Base-by-base conservation (phyloP, 352 stramenopile genomes). In the Pythium oligandrum region DNA sequence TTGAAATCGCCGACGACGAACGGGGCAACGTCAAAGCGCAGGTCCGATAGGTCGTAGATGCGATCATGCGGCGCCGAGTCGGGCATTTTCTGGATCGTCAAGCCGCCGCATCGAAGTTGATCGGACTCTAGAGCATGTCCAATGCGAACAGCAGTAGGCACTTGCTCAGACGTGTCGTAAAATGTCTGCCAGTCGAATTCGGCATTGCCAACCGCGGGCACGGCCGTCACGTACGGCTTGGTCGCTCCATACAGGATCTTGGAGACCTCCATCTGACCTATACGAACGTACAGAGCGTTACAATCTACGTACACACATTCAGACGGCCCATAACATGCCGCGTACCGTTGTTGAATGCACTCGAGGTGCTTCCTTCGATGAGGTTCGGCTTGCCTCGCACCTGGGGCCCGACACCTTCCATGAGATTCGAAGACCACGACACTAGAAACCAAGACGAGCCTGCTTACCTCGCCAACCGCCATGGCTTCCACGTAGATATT, bases 21-120 rank as follows among this genome's bases (percentile, higher is more conserved):
- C 6, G 64, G 59, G 2, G 70, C 47, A 31, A 75, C 73, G 36
- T 88, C 70, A 26, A 89, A 84, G 6, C 63, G 66, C 40, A 91
- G 69, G 36, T 91, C 78, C 6, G 83, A 69, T 4, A 91, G 57
- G 31, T 89, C 75, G 51, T 86, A 89, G 12, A 66, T 66, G 4
- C 61, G 69, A 43, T 87, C 75, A 35, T 86, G 72, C 7, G 69
- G 63, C 26, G 68, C 68, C 3, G 63, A 65, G 11, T 77, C 58
- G 0, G 84, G 82, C 81, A 95, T 90, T 49, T 90, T 84, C 57
- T 95, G 82, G 34, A 95, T 73, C 44, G 87, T 92, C 10, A 95
- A 53, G 5, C 84, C 84, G 59, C 78, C 89, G 52, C 69, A 87
- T 12, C 65, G 65, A 11, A 86, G 64, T 33, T 80, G 64, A 33